phyloP scores from a whole-genome alignment of 148 eudicot species.

The Spergularia marina region DNA sequence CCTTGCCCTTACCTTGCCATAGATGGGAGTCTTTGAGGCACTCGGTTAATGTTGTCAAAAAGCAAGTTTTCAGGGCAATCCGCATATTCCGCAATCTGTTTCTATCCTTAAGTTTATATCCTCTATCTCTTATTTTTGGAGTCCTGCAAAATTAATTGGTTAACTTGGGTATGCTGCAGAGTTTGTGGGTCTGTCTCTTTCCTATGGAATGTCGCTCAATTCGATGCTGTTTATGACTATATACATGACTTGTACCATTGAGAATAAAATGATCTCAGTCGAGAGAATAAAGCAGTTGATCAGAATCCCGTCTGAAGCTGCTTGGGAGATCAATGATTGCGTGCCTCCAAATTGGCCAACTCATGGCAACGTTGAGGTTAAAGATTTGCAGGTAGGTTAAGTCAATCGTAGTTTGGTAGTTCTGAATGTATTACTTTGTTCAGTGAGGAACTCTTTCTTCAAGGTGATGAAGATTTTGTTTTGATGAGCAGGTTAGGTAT shows the following conservation, averaged over 20 bases:
- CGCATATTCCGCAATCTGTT: no score
- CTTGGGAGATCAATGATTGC: conserved; percentile 62
- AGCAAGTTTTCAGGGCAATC: no score
- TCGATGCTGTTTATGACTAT: conserved; percentile 56
- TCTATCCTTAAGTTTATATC: neutral
- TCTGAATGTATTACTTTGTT: neutral
- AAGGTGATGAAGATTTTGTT: neutral
- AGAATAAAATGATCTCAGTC: conserved; percentile 89
- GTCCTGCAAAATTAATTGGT: neutral
- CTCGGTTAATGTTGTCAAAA: no score
- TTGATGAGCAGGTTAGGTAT: conserved; percentile 27
- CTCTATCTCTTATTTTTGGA: neutral
- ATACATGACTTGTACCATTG: conserved; percentile 79
- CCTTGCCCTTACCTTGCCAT: no score
- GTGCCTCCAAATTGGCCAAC: conserved; percentile 71
- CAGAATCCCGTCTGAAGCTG: conserved; percentile 76
- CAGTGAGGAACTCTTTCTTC: neutral
- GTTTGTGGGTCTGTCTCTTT: conserved; percentile 75
- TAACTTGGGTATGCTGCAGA: conserved; percentile 37
- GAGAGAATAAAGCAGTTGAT: conserved; percentile 83
- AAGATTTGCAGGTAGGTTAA: conserved; percentile 54
- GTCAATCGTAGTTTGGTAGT: neutral
- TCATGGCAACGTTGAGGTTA: conserved; percentile 63
- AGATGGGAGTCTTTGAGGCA: no score
- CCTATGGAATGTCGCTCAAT: conserved; percentile 81